Evolutionary conservation across 495 filamentous ascomycete species (phyloP), one percentile per base, ranked within the genome.

Genomic region (Penicillium paxilli): DNA sequence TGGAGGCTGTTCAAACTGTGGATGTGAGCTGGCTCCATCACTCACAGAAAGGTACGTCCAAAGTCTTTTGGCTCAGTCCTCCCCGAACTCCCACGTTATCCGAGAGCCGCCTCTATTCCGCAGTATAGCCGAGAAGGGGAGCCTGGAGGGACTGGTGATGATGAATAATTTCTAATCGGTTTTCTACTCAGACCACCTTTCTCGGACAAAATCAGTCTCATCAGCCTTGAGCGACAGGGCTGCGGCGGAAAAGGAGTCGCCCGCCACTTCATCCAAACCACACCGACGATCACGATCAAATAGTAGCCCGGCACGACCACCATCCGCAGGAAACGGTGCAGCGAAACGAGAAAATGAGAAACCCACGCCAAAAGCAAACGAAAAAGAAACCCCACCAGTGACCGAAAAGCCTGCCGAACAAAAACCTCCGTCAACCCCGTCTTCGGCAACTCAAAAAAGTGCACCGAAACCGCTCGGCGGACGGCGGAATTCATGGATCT

Each of bases 401-500:
- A 45, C 49, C 17, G 66, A 66, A 12, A 64, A 64, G 21, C 22
- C 32, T 11, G 56, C 51, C 20, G 64, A 68, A n/a, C 49, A 40
- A 37, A 72, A 63, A 51, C 46, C 47, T 11, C 47, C 57, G 6
- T 52, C 65, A 3, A 58, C 59, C 12, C 32, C 69, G 12, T 56
- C 69, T 11, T 58, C 65, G 14, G 44, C 47, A 14, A 19, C 66
- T 21, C 61, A 64, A 35, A 76, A 71, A 50, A 72, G 59, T 37
- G 57, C 69, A 2, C 63, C 77, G 2, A 81, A 77, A 51, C 66
- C 70, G 1, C 60, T 70, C 30, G 65, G 73, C 1, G 73, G 79
- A 47, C 77, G 91, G 50, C 78, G 87, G 52, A 87, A 83, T 35
- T 96, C 92, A 19, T 98, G 93, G 93, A 88, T 98, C 52, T 90